A percentile compares a stretch with the other conserved stretches of the same genome.
phyloP scores from a whole-genome alignment of 306 rosid species.

The Rosa chinensis region DNA sequence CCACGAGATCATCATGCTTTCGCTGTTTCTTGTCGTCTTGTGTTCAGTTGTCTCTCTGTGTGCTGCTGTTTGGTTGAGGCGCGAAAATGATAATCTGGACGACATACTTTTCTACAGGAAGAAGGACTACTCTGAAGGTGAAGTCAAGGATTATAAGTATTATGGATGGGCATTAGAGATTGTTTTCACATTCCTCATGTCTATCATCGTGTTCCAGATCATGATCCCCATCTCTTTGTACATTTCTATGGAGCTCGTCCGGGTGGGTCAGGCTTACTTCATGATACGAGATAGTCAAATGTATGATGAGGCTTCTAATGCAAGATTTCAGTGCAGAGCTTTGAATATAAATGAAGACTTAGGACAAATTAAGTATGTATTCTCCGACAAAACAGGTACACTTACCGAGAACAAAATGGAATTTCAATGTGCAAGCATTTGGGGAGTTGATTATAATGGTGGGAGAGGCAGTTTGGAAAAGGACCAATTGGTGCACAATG shows the following conservation, averaged over 20 bases:
- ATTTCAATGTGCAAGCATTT: slow-evolving; percentile 84
- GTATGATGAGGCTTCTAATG: slow-evolving; percentile 78
- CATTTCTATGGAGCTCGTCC: slow-evolving; percentile 96
- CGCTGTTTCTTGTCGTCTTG: slow-evolving; percentile 65
- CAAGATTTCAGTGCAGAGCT: slow-evolving; percentile 92
- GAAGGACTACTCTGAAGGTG: slow-evolving; percentile 34
- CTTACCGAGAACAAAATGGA: slow-evolving; percentile 99
- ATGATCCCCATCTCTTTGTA: slow-evolving; percentile 96
- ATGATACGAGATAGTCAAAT: slow-evolving; percentile 72
- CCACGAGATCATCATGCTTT: slow-evolving; percentile 75
- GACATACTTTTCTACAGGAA: slow-evolving; percentile 67
- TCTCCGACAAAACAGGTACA: slow-evolving; percentile 97
- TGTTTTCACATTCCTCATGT: slow-evolving; percentile 84
- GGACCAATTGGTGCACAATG: slow-evolving; percentile 50
- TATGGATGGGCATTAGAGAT: slow-evolving; percentile 78
- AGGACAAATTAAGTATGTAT: slow-evolving; percentile 88
- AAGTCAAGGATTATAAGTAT: slow-evolving; percentile 47
- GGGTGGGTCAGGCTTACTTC: slow-evolving; percentile 92
- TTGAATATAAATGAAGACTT: slow-evolving; percentile 94
- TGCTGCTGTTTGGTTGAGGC: slow-evolving; percentile 80
- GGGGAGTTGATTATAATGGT: slow-evolving; percentile 74
- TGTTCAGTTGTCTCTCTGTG: slow-evolving; percentile 67
- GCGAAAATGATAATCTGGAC: slow-evolving; percentile 48
- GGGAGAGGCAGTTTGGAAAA: slow-evolving; percentile 25
- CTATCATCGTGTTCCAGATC: slow-evolving; percentile 86